Base-by-base conservation (phyloP, 1,139 yeast species). In the Lodderomyces pseudojiufengensis region DNA sequence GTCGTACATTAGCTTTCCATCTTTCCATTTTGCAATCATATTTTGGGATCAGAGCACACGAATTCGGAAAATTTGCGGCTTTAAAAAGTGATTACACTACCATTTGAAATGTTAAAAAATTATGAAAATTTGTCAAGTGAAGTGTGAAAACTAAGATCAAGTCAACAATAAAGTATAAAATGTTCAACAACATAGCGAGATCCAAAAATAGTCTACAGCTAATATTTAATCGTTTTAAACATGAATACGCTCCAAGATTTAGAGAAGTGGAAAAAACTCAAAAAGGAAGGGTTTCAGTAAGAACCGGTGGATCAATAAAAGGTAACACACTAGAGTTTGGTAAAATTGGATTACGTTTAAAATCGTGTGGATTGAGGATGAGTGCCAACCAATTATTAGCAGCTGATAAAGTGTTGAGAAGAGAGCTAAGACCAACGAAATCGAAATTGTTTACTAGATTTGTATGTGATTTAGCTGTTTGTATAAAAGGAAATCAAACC, bases 401-500 rank as follows among this genome's bases (percentile, higher is more conserved):
- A 48, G 97, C 97, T 0, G 96, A 88, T 57, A 82, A 77, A 52
- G 85, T 88, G 31, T 73, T 90, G 43, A 79, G 79, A 76, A 76
- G 95, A 63, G 80, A 80, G 43, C 80, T 88, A 55, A 80, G 95
- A 59, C 81, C 85, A 15, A 69, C 79, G 30, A 77, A 80, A 28
- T 84, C 85, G 21, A 68, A 76, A 49, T 68, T 87, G 36, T 80
- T 84, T 70, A 81, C 94, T 46, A 76, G 98, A 53, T 71, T 90
- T 44, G 79, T 82, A 33, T 84, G 96, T 33, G 83, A 85, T 59
- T 75, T 87, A 40, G 94, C 97, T 0, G 95, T 92, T 14, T 90
- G 97, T 63, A 79, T 86, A 40, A 92, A 92, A 66, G 99, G 99
- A 68, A 92, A 94, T 61, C 97, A 92, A 59, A 87, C 97, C 13